Conservation (phyloP, 75 land plant genomes). For the Pinus albicaulis region DNA sequence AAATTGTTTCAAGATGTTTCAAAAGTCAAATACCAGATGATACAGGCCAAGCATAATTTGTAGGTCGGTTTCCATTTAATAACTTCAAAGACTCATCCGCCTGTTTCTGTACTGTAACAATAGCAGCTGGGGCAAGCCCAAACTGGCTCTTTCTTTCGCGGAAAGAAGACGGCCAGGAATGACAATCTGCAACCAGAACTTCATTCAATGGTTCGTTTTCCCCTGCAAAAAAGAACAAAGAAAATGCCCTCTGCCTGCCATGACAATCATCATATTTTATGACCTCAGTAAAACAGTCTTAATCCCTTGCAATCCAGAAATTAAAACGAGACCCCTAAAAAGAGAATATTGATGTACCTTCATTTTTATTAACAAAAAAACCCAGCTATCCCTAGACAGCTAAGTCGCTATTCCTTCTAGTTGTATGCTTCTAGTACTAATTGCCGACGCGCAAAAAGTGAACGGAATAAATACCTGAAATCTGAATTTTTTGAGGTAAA, state of each 20-base stretch:
- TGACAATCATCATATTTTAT: neutral
- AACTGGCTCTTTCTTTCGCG: slow-evolving; percentile 39
- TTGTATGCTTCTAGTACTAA: neutral
- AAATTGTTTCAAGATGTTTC: neutral
- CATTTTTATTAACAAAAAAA: neutral
- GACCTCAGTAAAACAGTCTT: neutral
- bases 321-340: neutral
- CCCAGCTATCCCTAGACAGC: neutral
- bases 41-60: slow-evolving; percentile 28
- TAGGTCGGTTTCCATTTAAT: slow-evolving; percentile 26
- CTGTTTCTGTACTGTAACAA: slow-evolving; percentile 56
- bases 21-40: neutral
- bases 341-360: neutral
- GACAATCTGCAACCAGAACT: slow-evolving; percentile 58
- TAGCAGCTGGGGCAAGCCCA: slow-evolving; percentile 91
- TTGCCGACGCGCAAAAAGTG: neutral
- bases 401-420: neutral
- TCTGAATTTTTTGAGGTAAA: slow-evolving; percentile 85
- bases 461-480: slow-evolving; percentile 60
- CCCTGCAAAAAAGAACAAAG: slow-evolving; percentile 73
- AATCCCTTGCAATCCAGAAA: neutral
- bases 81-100: slow-evolving; percentile 28
- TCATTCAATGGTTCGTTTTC: slow-evolving; percentile 63
- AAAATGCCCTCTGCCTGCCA: slow-evolving; percentile 61
- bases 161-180: slow-evolving; percentile 81